Base-by-base conservation (phyloP, 371 early-diverging fungal genomes). In the Thermomucor indicae-seudaticae region DNA sequence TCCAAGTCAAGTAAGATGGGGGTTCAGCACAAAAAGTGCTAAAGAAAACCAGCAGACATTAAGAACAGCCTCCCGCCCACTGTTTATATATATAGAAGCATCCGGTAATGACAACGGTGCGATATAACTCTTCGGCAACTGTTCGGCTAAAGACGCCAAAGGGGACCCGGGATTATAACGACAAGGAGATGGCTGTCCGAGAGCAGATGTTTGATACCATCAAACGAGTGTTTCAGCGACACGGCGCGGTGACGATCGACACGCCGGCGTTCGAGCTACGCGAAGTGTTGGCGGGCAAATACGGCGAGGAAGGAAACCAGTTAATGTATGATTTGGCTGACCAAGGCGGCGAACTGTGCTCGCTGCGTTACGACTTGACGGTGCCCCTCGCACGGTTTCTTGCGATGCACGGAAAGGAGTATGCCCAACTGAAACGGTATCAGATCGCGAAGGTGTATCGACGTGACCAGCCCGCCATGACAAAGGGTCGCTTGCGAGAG, bases 371-470 rank as follows among this genome's bases (percentile, higher is more conserved):
- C 60, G 99, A 99, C 75, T 75, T 99, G 57, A 99, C 99, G 0
- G 99, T 60, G 46, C 98, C 99, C 6, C 98, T 99, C 78, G 96
- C 99, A 1, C 82, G 99, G 27, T 97, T 90, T 70, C 65, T 99
- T 45, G 98, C 98, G 30, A 90, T 91, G 89, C 93, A 96, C 54
- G 83, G 87, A 19, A 85, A 86, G 47, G 72, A 78, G 31, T 84
- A 81, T 45, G 85, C 80, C 53, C 91, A 88, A 76, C 89, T 99
- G 55, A 98, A 98, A 70, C 84, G 99, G 31, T 99, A 97, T 75
- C 99, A 99, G 49, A 95, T 99, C 47, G 99, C 97, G 61, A 99
- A 98, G 72, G 99, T 99, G 23, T 99, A 97, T 76, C 84, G 99
- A 46, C 84, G 99, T 35, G 99, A 99, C 73, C 96, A 99, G 64